These are phyloP conservation scores for Aegilops bicornis DNA, from an alignment of 176 grass and related monocot genomes.

Conservation along the genomic window DNA sequence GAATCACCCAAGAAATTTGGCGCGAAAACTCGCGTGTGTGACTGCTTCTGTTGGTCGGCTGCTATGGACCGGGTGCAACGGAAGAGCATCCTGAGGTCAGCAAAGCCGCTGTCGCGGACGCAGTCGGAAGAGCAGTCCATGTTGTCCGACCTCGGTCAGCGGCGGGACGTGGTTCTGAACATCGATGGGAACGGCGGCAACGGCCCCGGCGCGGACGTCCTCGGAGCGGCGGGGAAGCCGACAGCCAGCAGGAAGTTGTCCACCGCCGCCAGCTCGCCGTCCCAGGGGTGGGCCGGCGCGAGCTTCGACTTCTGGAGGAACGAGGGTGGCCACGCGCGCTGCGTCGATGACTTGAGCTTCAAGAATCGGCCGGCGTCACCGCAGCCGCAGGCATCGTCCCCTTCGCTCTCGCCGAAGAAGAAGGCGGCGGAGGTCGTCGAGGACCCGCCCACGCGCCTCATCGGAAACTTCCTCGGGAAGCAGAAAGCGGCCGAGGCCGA, in stretches of 20 bases:
- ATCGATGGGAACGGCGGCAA: conserved; percentile 52
- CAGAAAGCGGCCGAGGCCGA: conserved; percentile 51
- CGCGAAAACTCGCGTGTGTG: not conserved
- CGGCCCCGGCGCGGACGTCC: not conserved
- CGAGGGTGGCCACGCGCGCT: not conserved
- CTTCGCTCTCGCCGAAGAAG: conserved; percentile 5
- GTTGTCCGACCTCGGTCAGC: not conserved
- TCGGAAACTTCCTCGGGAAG: conserved; percentile 60
- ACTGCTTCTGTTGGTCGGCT: not conserved
- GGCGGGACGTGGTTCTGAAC: conserved; percentile 64
- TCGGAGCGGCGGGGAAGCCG: not conserved
- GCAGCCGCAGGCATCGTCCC: conserved; percentile 7
- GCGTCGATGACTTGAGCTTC: conserved; percentile 50
- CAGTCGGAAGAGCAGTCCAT: conserved; percentile 19
- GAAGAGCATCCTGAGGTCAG: conserved; percentile 26
- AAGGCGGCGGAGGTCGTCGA: conserved; percentile 14
- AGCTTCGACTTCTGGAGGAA: conserved; percentile 43
- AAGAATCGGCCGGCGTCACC: conserved; percentile 28
- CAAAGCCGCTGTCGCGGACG: not conserved
- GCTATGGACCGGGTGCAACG: conserved; percentile 30
- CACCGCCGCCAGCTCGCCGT: conserved; percentile 8
- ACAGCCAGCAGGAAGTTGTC: not conserved
- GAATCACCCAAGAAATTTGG: not conserved
- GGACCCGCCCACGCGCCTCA: conserved; percentile 78
- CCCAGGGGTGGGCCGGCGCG: conserved; percentile 55